These are phyloP conservation scores for Epithele typhae DNA, from an alignment of 768 basidiomycete species.

Conservation along the genomic window DNA sequence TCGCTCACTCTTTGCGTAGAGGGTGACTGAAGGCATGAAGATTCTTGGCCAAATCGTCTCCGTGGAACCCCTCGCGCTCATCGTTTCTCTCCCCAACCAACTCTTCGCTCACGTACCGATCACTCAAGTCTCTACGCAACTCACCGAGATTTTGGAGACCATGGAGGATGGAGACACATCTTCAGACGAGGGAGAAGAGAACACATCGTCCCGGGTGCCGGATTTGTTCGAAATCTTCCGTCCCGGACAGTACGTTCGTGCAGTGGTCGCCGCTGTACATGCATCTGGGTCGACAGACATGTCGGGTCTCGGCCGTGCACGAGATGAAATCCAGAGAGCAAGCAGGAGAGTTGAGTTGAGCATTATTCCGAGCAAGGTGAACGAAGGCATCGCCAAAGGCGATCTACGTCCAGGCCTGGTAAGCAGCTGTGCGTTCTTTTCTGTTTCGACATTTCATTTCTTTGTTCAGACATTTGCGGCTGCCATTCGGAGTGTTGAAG, in stretches of 20 bases:
- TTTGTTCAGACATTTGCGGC: conserved; percentile 62
- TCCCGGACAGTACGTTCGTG: conserved; percentile 84
- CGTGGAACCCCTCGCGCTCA: conserved; percentile 82
- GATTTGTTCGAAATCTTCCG: conserved; percentile 73
- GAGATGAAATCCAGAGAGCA: conserved; percentile 62
- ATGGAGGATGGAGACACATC: conserved; percentile 47
- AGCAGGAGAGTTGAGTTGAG: conserved; percentile 83
- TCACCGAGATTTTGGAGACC: conserved; percentile 68
- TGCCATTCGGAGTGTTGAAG: conserved; percentile 81
- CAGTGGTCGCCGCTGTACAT: conserved; percentile 67
- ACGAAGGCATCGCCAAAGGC: conserved; percentile 69
- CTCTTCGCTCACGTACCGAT: conserved; percentile 92
- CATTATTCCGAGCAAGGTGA: conserved; percentile 79
- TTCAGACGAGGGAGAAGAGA: conserved; percentile 44
- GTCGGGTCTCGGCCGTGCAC: conserved; percentile 52
- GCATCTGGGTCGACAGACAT: conserved; percentile 59
- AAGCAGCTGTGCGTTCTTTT: conserved; percentile 32
- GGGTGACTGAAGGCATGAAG: conserved; percentile 78
- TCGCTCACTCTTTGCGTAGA: conserved; percentile 36
- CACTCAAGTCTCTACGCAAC: conserved; percentile 80
- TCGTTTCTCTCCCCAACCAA: conserved; percentile 95
- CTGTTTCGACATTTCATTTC: too few relatives aligned
- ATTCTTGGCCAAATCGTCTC: conserved; percentile 84
- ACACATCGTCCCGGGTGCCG: conserved; percentile 41
- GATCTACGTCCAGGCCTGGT: conserved; percentile 78